Base-by-base conservation (phyloP, 805 yeast genomes). In the Saturnispora sekii region DNA sequence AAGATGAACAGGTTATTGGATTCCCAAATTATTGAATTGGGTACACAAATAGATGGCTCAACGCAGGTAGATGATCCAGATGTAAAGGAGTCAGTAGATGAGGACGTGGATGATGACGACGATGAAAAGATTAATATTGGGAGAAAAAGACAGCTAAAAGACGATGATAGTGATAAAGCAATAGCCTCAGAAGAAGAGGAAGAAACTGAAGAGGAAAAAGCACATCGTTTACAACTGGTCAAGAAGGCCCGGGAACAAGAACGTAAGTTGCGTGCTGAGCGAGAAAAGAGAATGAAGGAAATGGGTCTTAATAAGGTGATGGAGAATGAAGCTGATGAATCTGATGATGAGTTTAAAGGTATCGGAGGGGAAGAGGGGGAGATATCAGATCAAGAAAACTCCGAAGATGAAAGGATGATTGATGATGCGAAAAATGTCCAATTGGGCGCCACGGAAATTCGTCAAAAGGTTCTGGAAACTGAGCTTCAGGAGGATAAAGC, bases 301-400 rank as follows among this genome's bases (percentile, higher is more conserved):
- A 69, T 64, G 46, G 89, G 89, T 2, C 52, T 79, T 15, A 70
- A 70, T 43, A 68, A 74, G 21, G 72, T 85, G 44, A 68, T 84
- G 58, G 90, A 85, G 54, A 80, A 82, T 40, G 93, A 84, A 66
- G 95, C 95, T 37, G 88, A 76, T 53, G 95, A 85, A 65, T 83
- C 93, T 32, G 94, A 85, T 48, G 95, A 85, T 67, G 95, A 85
- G 65, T 85, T 87, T 84, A 74, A 74, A 41, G 94, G 93, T 3
- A 54, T 82, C 40, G 93, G 90, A 51, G 94, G 94, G 48, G 67
- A 57, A 5, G 89, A 82, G 52, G 83, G 79, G 3, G 81, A 76
- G 49, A 44, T 57, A 1, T 71, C 76, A 14, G 81, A 73, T 49
- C 76, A 67, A 36, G 81, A 79, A 43, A 77, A 84, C 58, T 76